Conservation (phyloP, 2,329 filamentous ascomycete species). For the Rutstroemia sp. region DNA sequence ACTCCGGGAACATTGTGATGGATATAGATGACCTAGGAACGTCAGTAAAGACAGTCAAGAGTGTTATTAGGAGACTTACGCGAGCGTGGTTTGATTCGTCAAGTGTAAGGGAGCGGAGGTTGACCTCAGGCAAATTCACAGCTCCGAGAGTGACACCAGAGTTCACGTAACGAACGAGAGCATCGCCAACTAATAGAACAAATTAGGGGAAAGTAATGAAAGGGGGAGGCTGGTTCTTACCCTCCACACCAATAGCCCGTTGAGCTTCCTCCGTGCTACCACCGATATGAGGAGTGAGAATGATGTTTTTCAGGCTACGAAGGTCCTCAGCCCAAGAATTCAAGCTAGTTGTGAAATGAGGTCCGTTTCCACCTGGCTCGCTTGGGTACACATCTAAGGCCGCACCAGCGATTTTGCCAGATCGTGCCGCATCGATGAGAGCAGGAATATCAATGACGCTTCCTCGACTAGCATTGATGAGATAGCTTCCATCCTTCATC, state of each 20-base stretch:
- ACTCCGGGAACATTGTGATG: conserved; percentile 96
- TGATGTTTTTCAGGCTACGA: conserved; percentile 79
- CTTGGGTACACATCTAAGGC: conserved; percentile 95
- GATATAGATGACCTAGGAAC: conserved; percentile 72
- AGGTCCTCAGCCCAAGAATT: conserved; percentile 84
- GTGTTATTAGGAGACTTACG: conserved; percentile 36
- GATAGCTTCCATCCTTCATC: conserved; percentile 90
- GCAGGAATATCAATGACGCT: conserved; percentile 92
- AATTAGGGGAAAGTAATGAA: background rate
- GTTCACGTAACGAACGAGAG: conserved; percentile 90
- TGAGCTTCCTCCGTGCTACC: conserved; percentile 97
- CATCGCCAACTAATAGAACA: conserved; percentile 59
- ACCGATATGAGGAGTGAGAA: conserved; percentile 93
- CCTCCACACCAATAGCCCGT: conserved; percentile 87
- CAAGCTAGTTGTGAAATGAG: conserved; percentile 82
- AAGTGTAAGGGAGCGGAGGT: conserved; percentile 78
- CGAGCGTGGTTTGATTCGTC: conserved; percentile 86
- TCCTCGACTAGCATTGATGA: conserved; percentile 93
- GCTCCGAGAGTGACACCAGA: conserved; percentile 85
- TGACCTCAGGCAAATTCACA: conserved; percentile 95
- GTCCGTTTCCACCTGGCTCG: conserved; percentile 88
- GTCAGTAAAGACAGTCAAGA: conserved; percentile 18
- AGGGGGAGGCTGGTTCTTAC: conserved; percentile 30
- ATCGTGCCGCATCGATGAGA: conserved; percentile 77
- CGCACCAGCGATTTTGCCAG: conserved; percentile 82